Evolutionary conservation across 768 basidiomycete genomes (phyloP).

Genomic region (Leccinum incarnatum): DNA sequence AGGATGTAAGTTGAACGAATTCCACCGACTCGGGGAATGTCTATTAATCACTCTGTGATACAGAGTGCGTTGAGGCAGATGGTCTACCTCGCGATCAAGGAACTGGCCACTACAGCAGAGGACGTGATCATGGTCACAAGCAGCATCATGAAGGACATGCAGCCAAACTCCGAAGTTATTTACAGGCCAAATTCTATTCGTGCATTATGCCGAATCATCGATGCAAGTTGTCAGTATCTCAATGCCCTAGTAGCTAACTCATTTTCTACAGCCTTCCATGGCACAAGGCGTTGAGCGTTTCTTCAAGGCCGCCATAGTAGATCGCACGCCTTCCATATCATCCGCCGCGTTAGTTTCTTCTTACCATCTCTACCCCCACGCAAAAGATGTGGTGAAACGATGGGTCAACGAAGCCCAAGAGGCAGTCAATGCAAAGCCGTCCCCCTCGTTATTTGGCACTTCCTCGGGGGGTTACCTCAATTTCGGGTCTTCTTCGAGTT

Average conservation of each 20-base stretch:
- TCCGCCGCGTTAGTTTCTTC: slow-evolving; percentile 96
- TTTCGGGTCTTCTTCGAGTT: slow-evolving; percentile 55
- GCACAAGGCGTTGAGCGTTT: slow-evolving; percentile 97
- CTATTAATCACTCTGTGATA: slow-evolving; percentile 6
- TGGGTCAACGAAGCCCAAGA: slow-evolving; percentile 99
- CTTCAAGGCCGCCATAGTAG: slow-evolving; percentile 99
- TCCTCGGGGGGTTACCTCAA: slow-evolving; percentile 66
- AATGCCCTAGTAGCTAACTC: slow-evolving; percentile 35
- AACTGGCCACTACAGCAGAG: slow-evolving; percentile 91
- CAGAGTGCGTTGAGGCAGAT: slow-evolving; percentile 95
- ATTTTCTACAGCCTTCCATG: slow-evolving; percentile 83
- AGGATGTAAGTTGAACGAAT: slow-evolving; percentile 71
- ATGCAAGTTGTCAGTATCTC: slow-evolving; percentile 50
- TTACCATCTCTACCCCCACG: slow-evolving; percentile 91
- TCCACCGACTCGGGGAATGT: neutral
- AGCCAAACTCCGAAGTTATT: slow-evolving; percentile 97
- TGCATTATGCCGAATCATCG: slow-evolving; percentile 93
- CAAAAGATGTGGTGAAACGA: slow-evolving; percentile 94
- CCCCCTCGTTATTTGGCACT: slow-evolving; percentile 62
- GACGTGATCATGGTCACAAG: slow-evolving; percentile 99
- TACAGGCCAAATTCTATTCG: slow-evolving; percentile 98
- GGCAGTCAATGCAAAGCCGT: slow-evolving; percentile 86
- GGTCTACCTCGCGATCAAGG: slow-evolving; percentile 98
- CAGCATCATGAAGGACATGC: slow-evolving; percentile 99
- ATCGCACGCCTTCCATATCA: slow-evolving; percentile 92